Evolutionary conservation across 2,329 filamentous ascomycete species (phyloP), one percentile per base, ranked within the genome.

Genomic region (Phoma sp.): DNA sequence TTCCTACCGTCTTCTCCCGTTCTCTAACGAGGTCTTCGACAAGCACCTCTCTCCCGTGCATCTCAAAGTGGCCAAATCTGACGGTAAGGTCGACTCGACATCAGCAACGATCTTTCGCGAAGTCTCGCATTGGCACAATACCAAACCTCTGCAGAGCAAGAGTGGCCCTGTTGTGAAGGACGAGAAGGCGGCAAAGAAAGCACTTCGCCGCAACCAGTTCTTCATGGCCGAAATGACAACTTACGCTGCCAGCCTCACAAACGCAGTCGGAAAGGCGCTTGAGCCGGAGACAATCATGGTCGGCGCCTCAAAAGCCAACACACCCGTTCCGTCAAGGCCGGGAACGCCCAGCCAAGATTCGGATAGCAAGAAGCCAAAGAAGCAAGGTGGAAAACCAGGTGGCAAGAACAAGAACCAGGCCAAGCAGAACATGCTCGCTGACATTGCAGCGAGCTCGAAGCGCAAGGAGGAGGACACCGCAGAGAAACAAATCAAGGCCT

Each of bases 171-270:
- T 70, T 57, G 54, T 67, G 52, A 50, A 70, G 58, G 50, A 76
- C 68, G 63, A 65, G 76, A 62, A 74, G 71, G 44, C 65, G 58
- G 57, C 65, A 45, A 69, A 67, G 48, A 67, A 67, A 25, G 53
- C 73, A 70, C 48, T 77, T 69, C 56, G 76, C 78, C 77, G 76
- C 48, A 86, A 88, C 39, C 88, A 92, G 63, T 80, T 78, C 46
- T 86, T 85, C 66, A 88, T 90, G 83, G 81, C 83, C 1, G 86
- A 90, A 55, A 89, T 89, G 74, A 81, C 82, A 25, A 78, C 81
- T 1, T 92, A 92, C 68, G 87, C 89, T 1, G 87, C 86, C 12
- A 90, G 87, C 71, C 77, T 92, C 41, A 89, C 87, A 0, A 88
- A 86, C 52, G 79, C 85, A 0, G 78, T 81, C 2, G 88, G 87